phyloP scores from a whole-genome alignment of 140 eudicot genomes.

The Bidens hawaiensis region DNA sequence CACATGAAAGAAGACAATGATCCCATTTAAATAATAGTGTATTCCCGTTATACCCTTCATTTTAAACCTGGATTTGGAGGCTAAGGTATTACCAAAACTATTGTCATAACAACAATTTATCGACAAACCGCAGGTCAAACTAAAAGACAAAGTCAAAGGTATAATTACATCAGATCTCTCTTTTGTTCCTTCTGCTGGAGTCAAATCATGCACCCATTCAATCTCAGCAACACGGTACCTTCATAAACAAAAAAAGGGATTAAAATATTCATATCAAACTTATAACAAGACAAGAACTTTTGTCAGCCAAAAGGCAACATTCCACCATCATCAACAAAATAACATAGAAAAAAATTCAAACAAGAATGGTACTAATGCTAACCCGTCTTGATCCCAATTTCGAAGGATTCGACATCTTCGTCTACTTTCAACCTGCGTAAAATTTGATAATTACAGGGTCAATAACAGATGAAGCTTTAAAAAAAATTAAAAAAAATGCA shows the following conservation, averaged over 20 bases:
- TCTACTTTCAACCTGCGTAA: conserved; percentile 77
- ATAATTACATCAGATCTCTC: conserved; percentile 61
- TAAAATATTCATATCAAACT: not conserved
- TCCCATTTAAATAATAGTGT: not conserved
- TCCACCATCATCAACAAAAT: not conserved
- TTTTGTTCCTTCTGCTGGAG: conserved; percentile 62
- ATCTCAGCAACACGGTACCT: conserved; percentile 88
- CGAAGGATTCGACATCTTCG: conserved; percentile 73
- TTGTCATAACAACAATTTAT: not conserved
- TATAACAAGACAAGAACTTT: not conserved
- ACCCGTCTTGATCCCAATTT: conserved; percentile 94
- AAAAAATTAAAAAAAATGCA: not conserved
- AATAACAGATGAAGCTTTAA: not conserved
- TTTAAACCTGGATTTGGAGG: not conserved
- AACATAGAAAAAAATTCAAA: not conserved
- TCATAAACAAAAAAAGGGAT: conserved; percentile 11
- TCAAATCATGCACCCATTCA: conserved; percentile 68
- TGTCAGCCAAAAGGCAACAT: not conserved
- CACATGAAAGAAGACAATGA: not conserved
- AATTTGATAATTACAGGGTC: not conserved
- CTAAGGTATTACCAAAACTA: not conserved
- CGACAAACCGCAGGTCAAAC: not conserved
- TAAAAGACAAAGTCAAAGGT: not conserved
- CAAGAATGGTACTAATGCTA: conserved; percentile 23
- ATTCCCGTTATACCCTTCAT: not conserved